Percentiles rank a stretch among this genome's conserved stretches.
Conservation (phyloP, 2,329 filamentous ascomycete species). For the Aspergillus carbonarius region DNA sequence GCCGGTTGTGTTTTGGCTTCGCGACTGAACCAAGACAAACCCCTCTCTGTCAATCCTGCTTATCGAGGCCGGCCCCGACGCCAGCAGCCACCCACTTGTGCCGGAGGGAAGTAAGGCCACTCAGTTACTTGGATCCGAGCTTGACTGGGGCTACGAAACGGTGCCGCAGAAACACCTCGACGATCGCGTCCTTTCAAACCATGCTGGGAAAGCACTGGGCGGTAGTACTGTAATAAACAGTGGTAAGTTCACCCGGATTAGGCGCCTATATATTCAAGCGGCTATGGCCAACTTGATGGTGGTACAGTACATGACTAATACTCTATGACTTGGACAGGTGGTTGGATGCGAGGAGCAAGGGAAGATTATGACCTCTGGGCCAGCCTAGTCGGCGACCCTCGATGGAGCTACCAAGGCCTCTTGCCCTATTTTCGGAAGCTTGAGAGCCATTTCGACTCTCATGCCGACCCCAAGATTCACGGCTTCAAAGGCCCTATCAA, state of each 20-base stretch:
- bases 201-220: constrained; percentile 28
- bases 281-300: constrained; percentile 13
- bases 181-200: constrained; percentile 26
- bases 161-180: constrained; percentile 30
- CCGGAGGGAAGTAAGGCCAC: constrained; percentile 9
- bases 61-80: constrained; percentile 33
- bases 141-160: constrained; percentile 33
- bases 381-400: constrained; percentile 17
- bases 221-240: constrained; percentile 33
- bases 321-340: not conserved
- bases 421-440: constrained; percentile 22
- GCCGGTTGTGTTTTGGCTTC: constrained; percentile 32
- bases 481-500: constrained; percentile 26
- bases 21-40: constrained; percentile 23
- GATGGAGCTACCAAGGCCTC: constrained; percentile 22
- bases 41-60: constrained; percentile 25
- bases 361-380: constrained; percentile 25
- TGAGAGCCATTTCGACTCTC: constrained; percentile 7
- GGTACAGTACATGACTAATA: constrained; percentile 8
- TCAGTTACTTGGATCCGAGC: constrained; percentile 24
- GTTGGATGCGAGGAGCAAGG: constrained; percentile 20
- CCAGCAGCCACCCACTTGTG: constrained; percentile 5
- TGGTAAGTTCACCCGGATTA: constrained; percentile 14
- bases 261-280: not conserved
- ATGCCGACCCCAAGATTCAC: constrained; percentile 2